These are phyloP conservation scores for Gleditsia sinensis DNA, from an alignment of 306 rosid species.

Conservation along the genomic window DNA sequence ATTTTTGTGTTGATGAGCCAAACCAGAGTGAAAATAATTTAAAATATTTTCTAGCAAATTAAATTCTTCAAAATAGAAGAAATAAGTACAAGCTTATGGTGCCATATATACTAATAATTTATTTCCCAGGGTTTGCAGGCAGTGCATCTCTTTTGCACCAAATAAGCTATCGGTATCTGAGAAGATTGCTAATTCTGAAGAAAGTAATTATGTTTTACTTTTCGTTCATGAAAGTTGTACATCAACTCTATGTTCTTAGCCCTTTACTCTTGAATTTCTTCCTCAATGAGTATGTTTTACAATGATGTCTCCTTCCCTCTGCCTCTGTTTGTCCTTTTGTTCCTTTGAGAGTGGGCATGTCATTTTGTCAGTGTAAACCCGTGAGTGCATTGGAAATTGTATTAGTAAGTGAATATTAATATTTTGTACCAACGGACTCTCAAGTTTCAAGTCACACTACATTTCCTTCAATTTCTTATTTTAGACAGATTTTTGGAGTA, in stretches of 20 bases:
- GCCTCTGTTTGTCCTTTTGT: constrained; percentile 27
- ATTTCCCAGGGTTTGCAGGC: constrained; percentile 31
- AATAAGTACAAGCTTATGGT: no score
- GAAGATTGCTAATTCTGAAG: no score
- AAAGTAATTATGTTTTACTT: no score
- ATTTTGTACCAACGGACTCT: not conserved
- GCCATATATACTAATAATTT: no score
- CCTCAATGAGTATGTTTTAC: not conserved
- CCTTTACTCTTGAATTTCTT: no score
- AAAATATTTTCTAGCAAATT: no score
- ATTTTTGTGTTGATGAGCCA: no score
- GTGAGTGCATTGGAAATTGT: constrained; percentile 45
- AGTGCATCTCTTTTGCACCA: constrained; percentile 22
- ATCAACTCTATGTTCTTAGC: not conserved
- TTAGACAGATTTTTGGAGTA: no score
- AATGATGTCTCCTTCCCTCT: not conserved
- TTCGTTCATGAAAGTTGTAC: constrained; percentile 32
- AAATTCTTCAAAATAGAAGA: no score
- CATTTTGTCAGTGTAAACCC: constrained; percentile 33
- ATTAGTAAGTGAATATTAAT: not conserved
- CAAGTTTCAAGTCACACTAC: not conserved
- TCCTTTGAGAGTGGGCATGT: constrained; percentile 30
- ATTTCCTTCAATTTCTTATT: no score
- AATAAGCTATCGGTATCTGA: constrained; percentile 33
- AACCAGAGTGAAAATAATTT: no score